Evolutionary conservation across 352 stramenopile species (phyloP).

Genomic region (Phytopythium sindhum): DNA sequence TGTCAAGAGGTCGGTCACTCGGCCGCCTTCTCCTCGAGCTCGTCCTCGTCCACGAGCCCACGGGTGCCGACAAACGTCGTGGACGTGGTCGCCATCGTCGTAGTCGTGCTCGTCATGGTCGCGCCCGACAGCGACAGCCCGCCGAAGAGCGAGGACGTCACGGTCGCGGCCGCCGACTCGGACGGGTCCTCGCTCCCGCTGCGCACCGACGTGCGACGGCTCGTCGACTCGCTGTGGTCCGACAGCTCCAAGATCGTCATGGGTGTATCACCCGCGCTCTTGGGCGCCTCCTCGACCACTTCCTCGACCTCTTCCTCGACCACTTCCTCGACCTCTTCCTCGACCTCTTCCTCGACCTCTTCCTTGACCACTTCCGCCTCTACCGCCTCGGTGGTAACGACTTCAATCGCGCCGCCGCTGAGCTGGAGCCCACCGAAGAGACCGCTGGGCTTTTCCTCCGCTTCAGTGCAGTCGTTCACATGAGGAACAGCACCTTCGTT

Average conservation of each 20-base stretch:
- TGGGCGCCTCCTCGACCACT: conserved; percentile 7
- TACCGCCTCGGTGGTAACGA: neutral
- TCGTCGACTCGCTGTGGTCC: conserved; percentile 20
- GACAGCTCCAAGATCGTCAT: conserved; percentile 59
- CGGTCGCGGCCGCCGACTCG: conserved; percentile 7
- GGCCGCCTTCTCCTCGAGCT: conserved; percentile 7
- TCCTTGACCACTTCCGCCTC: neutral
- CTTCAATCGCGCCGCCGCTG: neutral
- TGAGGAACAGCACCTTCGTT: neutral
- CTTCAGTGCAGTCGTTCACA: neutral
- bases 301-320: neutral
- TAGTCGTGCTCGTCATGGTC: conserved; percentile 13
- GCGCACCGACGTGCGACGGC: neutral
- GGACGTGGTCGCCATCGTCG: conserved; percentile 9
- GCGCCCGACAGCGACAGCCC: conserved; percentile 2
- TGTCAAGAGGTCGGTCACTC: neutral
- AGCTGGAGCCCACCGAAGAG: conserved; percentile 11
- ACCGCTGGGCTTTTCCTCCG: neutral
- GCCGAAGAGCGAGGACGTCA: conserved; percentile 5
- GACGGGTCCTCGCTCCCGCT: conserved; percentile 3
- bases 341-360: neutral
- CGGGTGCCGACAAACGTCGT: conserved; percentile 4
- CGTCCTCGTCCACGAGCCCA: conserved; percentile 3
- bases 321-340: neutral
- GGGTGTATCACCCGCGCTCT: conserved; percentile 22